Percentiles rank a stretch among this genome's conserved stretches.
Evolutionary conservation across 1,139 yeast genomes (phyloP).

Genomic region (Saccharomyces hybrid): DNA sequence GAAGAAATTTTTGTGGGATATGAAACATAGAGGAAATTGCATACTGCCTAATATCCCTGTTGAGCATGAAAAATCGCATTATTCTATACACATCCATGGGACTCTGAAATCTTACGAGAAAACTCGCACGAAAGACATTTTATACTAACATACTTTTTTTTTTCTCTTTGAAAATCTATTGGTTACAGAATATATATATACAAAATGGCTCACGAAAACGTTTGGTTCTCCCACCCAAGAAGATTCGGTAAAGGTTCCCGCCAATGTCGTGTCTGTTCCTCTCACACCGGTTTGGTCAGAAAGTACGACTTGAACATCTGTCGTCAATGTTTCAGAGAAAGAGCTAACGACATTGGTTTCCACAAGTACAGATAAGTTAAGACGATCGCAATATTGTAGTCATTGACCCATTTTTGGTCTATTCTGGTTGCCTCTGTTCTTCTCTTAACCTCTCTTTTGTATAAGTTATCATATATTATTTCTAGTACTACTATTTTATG

Average conservation of each 20-base stretch:
- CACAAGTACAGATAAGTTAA: slow-evolving; percentile 83
- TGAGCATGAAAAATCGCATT: not conserved
- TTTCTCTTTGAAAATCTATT: slow-evolving; percentile 1
- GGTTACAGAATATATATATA: slow-evolving; percentile 2
- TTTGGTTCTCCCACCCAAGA: slow-evolving; percentile 99
- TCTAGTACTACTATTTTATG: not conserved
- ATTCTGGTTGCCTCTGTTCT: slow-evolving; percentile 2
- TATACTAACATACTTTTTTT: not conserved
- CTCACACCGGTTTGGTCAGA: slow-evolving; percentile 99
- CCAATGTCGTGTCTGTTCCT: slow-evolving; percentile 98
- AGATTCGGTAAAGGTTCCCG: slow-evolving; percentile 99
- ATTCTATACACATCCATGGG: not conserved
- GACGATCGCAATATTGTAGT: not conserved
- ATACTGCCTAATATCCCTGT: not conserved
- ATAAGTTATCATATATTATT: not conserved
- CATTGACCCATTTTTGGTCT: slow-evolving; percentile 1
- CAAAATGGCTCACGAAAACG: slow-evolving; percentile 99
- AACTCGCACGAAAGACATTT: not conserved
- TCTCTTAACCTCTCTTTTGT: not conserved
- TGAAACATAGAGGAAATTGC: not conserved
- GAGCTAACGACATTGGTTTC: slow-evolving; percentile 98
- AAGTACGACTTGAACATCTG: slow-evolving; percentile 99
- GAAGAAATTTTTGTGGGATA: not conserved
- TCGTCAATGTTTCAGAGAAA: slow-evolving; percentile 99
- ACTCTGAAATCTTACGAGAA: not conserved